These are phyloP conservation scores for Salix purpurea DNA, from an alignment of 345 rosid genomes.

Conservation along the genomic window DNA sequence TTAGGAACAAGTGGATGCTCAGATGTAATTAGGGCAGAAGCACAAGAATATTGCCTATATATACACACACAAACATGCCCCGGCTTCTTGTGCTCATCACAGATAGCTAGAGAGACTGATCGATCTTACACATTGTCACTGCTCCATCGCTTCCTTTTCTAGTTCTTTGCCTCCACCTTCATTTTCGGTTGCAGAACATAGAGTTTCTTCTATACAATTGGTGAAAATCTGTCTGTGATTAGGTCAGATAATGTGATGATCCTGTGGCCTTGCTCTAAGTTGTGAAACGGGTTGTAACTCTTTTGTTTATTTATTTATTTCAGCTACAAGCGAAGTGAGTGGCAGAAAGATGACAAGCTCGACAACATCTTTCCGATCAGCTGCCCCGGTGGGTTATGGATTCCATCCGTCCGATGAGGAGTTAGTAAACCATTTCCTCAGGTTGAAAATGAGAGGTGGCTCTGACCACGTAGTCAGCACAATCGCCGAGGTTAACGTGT, in stretches of 20 bases:
- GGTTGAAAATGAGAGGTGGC: conserved; percentile 26
- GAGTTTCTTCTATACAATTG: too few relatives aligned
- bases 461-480: neutral
- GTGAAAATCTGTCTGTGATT: too few relatives aligned
- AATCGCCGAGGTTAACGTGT: conserved; percentile 37
- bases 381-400: conserved; percentile 3
- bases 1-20: too few relatives aligned
- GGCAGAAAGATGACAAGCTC: neutral
- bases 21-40: neutral
- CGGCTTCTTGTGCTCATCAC: too few relatives aligned
- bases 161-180: too few relatives aligned
- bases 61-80: neutral
- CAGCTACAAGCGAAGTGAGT: neutral
- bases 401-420: conserved; percentile 49
- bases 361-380: neutral
- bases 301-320: too few relatives aligned
- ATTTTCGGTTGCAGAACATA: too few relatives aligned
- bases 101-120: too few relatives aligned
- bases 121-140: neutral
- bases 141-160: neutral
- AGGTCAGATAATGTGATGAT: too few relatives aligned
- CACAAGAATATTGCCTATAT: neutral
- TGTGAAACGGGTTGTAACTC: too few relatives aligned
- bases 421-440: conserved; percentile 31
- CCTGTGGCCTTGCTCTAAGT: too few relatives aligned